Evolutionary conservation across 805 yeast species (phyloP), one percentile per base, ranked within the genome.

Genomic region (Candida broadrunensis): DNA sequence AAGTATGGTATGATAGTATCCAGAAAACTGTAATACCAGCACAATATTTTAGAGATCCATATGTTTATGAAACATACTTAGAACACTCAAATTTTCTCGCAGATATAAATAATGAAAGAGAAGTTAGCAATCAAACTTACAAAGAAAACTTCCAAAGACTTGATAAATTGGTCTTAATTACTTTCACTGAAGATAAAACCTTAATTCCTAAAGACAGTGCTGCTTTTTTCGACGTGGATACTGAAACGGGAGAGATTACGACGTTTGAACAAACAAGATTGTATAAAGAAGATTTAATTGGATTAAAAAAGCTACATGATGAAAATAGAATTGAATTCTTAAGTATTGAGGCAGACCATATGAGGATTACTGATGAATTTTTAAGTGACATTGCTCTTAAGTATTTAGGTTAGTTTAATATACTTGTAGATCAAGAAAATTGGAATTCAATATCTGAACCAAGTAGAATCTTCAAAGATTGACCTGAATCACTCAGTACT

Each of bases 181-280:
- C 67, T 58, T 86, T 87, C 49, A 60, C 61, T 2, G 60, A 76
- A 44, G 95, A 86, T 56, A 73, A 73, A n/a, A 83, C 85, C 2
- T 61, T 86, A 5, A 80, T 80, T 5, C 95, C 95, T 1, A 80
- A 77, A 51, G 85, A 84, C 42, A 77, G 83, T 39, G 81, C 90
- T 1, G 78, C 80, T 78, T 82, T 84, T 52, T 72, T 61, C 37
- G 89, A 84, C 50, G 44, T 60, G 5, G 79, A 81, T 45, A 54
- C 63, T 4, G 50, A 47, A 2, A 59, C 75, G 0, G 81, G 78
- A 0, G 50, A 55, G 0, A 36, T 65, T 0, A 60, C 78, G 3
- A 70, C 75, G 0, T 72, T 83, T 36, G 50, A 70, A 12, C 57
- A 75, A 26, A 75, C 90, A 0, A 60, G 55, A 2, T 51, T 80